Conservation (phyloP, 176 grass and related monocot genomes). For the Typha latifolia region DNA sequence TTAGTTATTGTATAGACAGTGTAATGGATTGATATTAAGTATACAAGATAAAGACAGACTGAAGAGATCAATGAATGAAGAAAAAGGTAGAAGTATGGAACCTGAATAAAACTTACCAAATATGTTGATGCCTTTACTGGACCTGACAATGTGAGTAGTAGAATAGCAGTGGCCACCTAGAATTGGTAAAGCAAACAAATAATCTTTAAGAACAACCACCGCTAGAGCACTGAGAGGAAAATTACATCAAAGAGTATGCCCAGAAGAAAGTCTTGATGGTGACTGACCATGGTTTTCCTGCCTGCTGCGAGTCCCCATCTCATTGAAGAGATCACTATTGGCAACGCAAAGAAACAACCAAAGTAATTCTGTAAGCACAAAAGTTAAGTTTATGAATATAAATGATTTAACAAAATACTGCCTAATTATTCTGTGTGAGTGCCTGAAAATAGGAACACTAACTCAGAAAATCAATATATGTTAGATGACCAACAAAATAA, state of each 20-base stretch:
- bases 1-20: not conserved
- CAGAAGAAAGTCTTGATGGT: conserved; percentile 10
- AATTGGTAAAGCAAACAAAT: conserved; percentile 8
- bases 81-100: conserved; percentile 4
- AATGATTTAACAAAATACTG: too few species aligned
- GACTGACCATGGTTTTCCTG: conserved; percentile 79
- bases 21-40: not conserved
- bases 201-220: not conserved
- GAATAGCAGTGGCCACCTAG: conserved; percentile 78
- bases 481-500: too few species aligned
- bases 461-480: too few species aligned
- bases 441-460: too few species aligned
- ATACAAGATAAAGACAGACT: conserved; percentile 1
- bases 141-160: conserved; percentile 78
- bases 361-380: conserved; percentile 69
- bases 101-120: conserved; percentile 32
- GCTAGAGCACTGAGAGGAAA: not conserved
- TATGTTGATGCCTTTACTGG: conserved; percentile 90
- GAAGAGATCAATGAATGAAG: conserved; percentile 3
- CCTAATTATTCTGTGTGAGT: too few species aligned
- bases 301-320: conserved; percentile 78
- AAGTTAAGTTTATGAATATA: conserved; percentile 1
- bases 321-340: conserved; percentile 86
- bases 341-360: conserved; percentile 83
- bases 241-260: not conserved